Base-by-base conservation (phyloP, 2,329 filamentous ascomycete species). In the Epichloe elymi region DNA sequence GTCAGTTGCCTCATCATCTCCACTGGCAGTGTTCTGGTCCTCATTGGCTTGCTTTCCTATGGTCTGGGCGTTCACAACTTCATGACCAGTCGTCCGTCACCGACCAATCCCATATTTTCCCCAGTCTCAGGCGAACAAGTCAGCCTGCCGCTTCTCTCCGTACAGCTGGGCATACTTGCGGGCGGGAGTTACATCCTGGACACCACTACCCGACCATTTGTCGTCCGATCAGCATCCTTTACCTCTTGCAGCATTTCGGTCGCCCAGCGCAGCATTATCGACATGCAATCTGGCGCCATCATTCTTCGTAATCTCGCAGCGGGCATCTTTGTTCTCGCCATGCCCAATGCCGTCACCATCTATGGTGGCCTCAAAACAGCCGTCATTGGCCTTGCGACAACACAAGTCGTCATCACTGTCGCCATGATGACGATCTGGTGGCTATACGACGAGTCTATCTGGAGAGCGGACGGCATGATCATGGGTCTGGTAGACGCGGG, bases 191-290 rank as follows among this genome's bases (percentile, higher is more conserved):
- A 67, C 26, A 56, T 65, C 2, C 62, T 77, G 5, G 69, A 74
- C 49, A 63, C 66, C 3, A 66, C 70, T 0, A 64, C 66, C 2
- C 61, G 63, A 3, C 72, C 74, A 2, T 59, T 73, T 26, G 65
- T 78, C 43, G 64, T 66, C 26, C 65, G 68, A n/a, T 76, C 73
- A 35, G 70, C 74, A 7, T 69, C 70, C 44, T 77, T 74, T 54
- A 76, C 73, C 0, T 71, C 67, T 3, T 66, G 70, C 5, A 76
- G 68, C 58, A 63, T 76, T 23, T 64, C 63, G n/a, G 62, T 70
- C 12, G 68, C 68, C 23, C 65, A 74, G 49, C 69, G 74, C 33
- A 73, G 67, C 56, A 70, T 69, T 15, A 66, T 66, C 14, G 74
- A 78, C 55, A 77, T 78, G 74, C 62, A 68, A 26, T 68, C 65